phyloP scores from a whole-genome alignment of 805 yeast genomes.

The Schwanniomyces sp. region DNA sequence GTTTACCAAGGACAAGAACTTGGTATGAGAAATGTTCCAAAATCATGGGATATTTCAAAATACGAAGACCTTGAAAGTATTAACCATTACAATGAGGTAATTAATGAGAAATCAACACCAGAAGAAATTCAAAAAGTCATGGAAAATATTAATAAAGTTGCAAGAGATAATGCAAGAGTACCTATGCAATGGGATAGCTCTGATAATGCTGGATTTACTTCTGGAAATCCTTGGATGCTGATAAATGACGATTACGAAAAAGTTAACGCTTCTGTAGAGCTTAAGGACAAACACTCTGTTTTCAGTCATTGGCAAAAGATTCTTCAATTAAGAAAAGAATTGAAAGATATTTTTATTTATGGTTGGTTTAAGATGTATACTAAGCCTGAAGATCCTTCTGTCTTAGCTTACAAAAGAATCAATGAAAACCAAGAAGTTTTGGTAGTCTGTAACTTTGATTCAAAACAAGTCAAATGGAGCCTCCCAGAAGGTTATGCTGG shows the following conservation, averaged over 20 bases:
- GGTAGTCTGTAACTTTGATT: neutral
- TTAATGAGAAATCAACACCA: neutral
- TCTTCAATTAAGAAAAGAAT: neutral
- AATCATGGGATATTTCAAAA: slow-evolving; percentile 1
- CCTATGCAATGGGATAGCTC: slow-evolving; percentile 2
- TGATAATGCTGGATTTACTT: slow-evolving; percentile 1
- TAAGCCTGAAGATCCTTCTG: neutral
- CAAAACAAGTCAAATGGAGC: neutral
- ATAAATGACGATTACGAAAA: neutral
- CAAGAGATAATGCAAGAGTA: slow-evolving; percentile 1
- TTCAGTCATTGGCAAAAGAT: neutral
- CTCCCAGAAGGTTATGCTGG: neutral
- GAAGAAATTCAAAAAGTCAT: neutral
- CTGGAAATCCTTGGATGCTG: neutral
- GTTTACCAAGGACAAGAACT: neutral
- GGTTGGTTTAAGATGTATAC: neutral
- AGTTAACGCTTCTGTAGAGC: neutral
- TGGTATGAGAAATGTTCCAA: slow-evolving; percentile 1
- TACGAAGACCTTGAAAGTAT: neutral
- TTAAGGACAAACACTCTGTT: neutral
- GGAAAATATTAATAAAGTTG: neutral
- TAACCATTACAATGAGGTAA: slow-evolving; percentile 1
- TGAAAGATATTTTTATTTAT: neutral
- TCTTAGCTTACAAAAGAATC: neutral
- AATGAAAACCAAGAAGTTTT: neutral